Evolutionary conservation across 1,284 basidiomycete species (phyloP).

Genomic region (Gomphus bonarii): DNA sequence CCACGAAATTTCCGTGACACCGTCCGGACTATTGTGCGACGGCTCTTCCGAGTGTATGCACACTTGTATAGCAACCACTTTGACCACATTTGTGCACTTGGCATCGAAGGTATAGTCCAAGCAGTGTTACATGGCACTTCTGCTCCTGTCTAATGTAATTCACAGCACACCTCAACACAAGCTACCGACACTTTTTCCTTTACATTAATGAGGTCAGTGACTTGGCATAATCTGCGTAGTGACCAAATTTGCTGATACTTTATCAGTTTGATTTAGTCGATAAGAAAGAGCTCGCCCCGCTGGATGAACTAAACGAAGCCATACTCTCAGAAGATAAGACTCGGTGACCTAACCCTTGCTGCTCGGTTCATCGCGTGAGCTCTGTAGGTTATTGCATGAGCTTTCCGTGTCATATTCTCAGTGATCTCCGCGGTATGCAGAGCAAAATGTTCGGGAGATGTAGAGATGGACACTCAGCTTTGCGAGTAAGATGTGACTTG

Average conservation of each 20-base stretch:
- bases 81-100: slow-evolving; percentile 95
- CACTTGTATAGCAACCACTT: slow-evolving; percentile 99
- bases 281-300: slow-evolving; percentile 90
- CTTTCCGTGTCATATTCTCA: not conserved
- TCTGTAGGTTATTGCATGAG: not conserved
- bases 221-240: not conserved
- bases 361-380: not conserved
- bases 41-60: slow-evolving; percentile 95
- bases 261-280: slow-evolving; percentile 90
- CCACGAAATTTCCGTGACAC: slow-evolving; percentile 86
- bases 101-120: slow-evolving; percentile 75
- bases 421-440: not conserved
- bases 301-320: slow-evolving; percentile 94
- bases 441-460: not conserved
- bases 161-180: slow-evolving; percentile 94
- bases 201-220: slow-evolving; percentile 83
- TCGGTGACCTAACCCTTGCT: slow-evolving; percentile 25
- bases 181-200: slow-evolving; percentile 96
- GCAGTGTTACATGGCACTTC: not conserved
- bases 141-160: not conserved
- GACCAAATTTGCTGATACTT: not conserved
- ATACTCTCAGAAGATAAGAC: slow-evolving; percentile 79
- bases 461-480: too few relatives aligned
- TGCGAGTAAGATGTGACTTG: too few relatives aligned
- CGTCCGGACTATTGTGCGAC: slow-evolving; percentile 84